Evolutionary conservation across 306 rosid species (phyloP).

Genomic region (Medicago arabica): DNA sequence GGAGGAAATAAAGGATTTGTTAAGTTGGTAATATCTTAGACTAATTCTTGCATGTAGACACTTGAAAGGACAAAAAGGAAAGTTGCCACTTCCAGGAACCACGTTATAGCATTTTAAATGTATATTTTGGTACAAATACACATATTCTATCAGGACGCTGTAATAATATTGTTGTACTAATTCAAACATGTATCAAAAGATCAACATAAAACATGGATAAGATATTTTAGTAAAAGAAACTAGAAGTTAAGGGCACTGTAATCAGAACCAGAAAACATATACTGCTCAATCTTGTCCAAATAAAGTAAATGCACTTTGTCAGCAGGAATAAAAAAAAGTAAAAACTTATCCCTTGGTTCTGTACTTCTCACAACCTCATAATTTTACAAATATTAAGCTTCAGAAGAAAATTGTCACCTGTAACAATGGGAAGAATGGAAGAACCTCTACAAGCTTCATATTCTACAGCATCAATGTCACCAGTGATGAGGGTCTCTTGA

Average conservation of each 20-base stretch:
- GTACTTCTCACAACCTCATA: background rate
- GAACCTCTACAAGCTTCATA: conserved; percentile 49
- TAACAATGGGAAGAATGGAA: conserved; percentile 31
- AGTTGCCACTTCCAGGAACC: too few species aligned
- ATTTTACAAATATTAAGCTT: conserved; percentile 5
- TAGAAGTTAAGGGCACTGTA: background rate
- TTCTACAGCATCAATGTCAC: conserved; percentile 40
- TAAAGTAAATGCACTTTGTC: conserved; percentile 1
- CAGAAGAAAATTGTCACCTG: conserved; percentile 23
- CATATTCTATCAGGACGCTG: background rate
- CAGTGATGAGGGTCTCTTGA: conserved; percentile 50
- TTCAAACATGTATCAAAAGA: background rate
- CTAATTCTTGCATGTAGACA: too few species aligned
- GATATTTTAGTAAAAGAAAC: background rate
- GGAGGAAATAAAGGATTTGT: too few species aligned
- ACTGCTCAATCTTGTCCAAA: background rate
- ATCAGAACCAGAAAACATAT: background rate
- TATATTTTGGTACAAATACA: conserved; percentile 10
- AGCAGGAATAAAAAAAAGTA: conserved; percentile 8
- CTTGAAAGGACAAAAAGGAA: too few species aligned
- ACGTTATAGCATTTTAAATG: background rate
- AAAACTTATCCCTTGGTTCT: background rate
- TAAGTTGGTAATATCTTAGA: too few species aligned
- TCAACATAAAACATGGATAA: background rate
- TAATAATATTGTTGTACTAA: background rate